Evolutionary conservation across 768 basidiomycete genomes (phyloP).

Genomic region (Xanthoconium purpureum): DNA sequence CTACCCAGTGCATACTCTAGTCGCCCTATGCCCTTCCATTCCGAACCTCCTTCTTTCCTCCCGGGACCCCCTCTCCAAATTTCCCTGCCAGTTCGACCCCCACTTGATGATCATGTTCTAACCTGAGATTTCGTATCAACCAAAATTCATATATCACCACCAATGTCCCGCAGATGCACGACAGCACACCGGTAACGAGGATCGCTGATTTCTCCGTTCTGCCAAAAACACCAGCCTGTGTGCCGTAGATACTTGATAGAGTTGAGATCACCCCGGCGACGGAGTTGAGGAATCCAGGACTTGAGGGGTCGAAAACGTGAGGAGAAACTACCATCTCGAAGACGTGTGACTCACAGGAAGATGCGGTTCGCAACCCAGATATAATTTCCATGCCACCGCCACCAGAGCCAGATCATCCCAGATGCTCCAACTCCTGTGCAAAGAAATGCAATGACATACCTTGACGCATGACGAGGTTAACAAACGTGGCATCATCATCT

Average conservation of each 20-base stretch:
- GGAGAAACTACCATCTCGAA: not conserved
- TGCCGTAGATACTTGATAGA: constrained; percentile 48
- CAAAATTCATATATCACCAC: constrained; percentile 43
- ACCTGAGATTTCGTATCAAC: constrained; percentile 42
- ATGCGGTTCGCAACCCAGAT: constrained; percentile 56
- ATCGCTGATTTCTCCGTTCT: constrained; percentile 44
- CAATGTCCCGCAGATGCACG: constrained; percentile 42
- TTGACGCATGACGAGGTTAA: constrained; percentile 20
- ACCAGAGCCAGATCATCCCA: constrained; percentile 61
- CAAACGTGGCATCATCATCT: not conserved
- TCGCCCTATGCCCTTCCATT: not conserved
- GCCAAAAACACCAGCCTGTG: constrained; percentile 45
- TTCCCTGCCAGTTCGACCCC: constrained; percentile 43
- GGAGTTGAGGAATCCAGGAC: constrained; percentile 57
- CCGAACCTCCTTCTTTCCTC: not conserved
- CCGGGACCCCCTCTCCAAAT: constrained; percentile 42
- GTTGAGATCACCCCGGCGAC: constrained; percentile 56
- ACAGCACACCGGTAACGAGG: constrained; percentile 41
- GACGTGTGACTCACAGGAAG: constrained; percentile 44
- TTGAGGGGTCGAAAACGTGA: constrained; percentile 20
- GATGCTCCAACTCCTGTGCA: constrained; percentile 51
- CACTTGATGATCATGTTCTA: constrained; percentile 39
- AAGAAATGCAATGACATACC: constrained; percentile 51
- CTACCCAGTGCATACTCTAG: not conserved
- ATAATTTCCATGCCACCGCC: constrained; percentile 57